Evolutionary conservation across 345 rosid species (phyloP).

Genomic region (Cardamine resedifolia): DNA sequence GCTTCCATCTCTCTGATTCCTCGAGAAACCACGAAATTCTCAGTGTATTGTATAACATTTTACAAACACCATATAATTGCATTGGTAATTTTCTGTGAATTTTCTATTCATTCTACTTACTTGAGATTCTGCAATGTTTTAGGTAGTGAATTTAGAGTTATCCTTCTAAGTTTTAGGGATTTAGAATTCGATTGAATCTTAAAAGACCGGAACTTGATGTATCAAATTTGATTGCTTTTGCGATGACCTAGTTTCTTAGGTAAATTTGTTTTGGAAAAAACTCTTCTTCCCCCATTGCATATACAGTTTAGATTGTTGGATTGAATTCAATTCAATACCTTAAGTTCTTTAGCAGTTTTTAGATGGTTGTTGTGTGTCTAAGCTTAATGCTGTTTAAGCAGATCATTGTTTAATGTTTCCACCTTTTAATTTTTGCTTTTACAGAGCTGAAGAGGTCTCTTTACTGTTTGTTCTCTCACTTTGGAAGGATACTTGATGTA

Average conservation of each 20-base stretch:
- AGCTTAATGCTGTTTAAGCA: constrained; percentile 7
- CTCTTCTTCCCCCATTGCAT: not conserved
- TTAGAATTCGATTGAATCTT: not conserved
- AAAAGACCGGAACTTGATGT: not conserved
- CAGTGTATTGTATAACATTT: not conserved
- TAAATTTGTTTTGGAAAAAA: no score
- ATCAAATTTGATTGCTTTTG: not conserved
- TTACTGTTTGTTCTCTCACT: constrained; percentile 86
- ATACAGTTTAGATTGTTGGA: not conserved
- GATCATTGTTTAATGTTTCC: not conserved
- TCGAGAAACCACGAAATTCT: not conserved
- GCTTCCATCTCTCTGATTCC: not conserved
- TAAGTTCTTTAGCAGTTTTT: not conserved
- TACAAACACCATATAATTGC: not conserved
- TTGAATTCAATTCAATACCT: not conserved
- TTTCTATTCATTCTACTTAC: not conserved
- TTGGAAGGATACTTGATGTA: constrained; percentile 91
- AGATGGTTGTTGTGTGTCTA: not conserved
- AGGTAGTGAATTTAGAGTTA: not conserved
- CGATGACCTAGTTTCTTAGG: not conserved
- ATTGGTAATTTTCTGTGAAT: not conserved
- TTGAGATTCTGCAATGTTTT: not conserved
- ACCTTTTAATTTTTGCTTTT: not conserved
- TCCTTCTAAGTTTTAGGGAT: not conserved
- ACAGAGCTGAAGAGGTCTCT: constrained; percentile 92